Evolutionary conservation across 2,329 filamentous ascomycete genomes (phyloP).

Genomic region (Fusarium anguioides): DNA sequence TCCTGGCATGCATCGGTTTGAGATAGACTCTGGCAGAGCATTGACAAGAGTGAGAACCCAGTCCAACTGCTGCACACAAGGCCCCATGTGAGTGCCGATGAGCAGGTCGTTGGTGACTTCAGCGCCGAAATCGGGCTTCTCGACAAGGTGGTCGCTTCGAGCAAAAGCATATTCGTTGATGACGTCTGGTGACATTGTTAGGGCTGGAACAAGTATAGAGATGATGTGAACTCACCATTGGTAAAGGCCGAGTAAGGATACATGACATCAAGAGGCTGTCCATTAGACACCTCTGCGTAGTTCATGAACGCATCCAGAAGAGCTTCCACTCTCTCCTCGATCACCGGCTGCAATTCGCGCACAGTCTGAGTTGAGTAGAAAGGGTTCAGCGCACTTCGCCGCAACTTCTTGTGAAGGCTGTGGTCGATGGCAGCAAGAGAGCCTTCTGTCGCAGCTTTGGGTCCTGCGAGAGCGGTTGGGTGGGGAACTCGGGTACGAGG

Average conservation of each 20-base stretch:
- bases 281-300: conserved; percentile 42
- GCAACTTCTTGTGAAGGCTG: conserved; percentile 48
- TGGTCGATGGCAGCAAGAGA: conserved; percentile 51
- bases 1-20: conserved; percentile 51
- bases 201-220: background rate
- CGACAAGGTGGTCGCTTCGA: conserved; percentile 50
- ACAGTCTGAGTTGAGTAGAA: conserved; percentile 54
- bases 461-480: conserved; percentile 18
- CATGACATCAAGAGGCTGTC: conserved; percentile 50
- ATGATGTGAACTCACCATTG: conserved; percentile 45
- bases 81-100: conserved; percentile 53
- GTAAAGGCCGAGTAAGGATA: conserved; percentile 54
- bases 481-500: conserved; percentile 45
- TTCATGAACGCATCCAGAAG: conserved; percentile 48
- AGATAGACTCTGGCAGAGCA: conserved; percentile 51
- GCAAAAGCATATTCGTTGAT: conserved; percentile 56
- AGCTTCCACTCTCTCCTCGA: conserved; percentile 51
- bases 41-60: conserved; percentile 52
- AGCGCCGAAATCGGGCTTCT: conserved; percentile 50
- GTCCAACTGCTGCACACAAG: conserved; percentile 51
- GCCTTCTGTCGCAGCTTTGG: conserved; percentile 46
- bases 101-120: conserved; percentile 52
- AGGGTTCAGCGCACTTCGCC: conserved; percentile 51
- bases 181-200: conserved; percentile 45
- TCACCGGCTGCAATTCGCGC: conserved; percentile 52